phyloP scores from a whole-genome alignment of 768 basidiomycete genomes.

The Pleurotus cornucopiae region DNA sequence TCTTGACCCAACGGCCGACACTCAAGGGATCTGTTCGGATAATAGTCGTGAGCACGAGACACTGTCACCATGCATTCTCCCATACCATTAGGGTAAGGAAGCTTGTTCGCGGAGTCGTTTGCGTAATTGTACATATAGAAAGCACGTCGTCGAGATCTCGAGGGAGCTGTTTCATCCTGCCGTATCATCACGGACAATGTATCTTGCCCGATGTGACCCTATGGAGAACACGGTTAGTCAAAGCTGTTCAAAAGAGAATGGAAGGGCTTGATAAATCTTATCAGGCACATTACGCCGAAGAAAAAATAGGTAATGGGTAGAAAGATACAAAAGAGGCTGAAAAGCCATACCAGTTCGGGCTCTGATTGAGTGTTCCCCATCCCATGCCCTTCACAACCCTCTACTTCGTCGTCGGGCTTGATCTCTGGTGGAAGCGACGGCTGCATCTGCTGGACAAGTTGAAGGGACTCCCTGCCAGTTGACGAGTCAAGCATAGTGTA shows the following conservation, averaged over 20 bases:
- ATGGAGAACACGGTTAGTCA: not conserved
- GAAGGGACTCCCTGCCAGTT: constrained; percentile 6
- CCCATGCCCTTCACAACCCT: constrained; percentile 11
- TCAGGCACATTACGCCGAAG: not conserved
- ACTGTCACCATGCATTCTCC: not conserved
- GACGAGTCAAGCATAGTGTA: constrained; percentile 21
- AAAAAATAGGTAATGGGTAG: constrained; percentile 1
- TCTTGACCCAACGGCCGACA: constrained; percentile 59
- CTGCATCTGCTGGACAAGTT: constrained; percentile 10
- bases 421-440: constrained; percentile 8
- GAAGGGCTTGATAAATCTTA: constrained; percentile 4
- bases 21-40: constrained; percentile 42
- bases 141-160: constrained; percentile 53
- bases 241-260: constrained; percentile 7
- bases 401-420: constrained; percentile 10
- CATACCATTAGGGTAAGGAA: constrained; percentile 59
- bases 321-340: constrained; percentile 6
- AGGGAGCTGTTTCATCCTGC: constrained; percentile 62
- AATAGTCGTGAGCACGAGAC: constrained; percentile 6
- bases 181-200: constrained; percentile 70
- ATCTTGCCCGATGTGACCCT: constrained; percentile 75
- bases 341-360: constrained; percentile 10
- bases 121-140: constrained; percentile 37
- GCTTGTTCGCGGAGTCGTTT: constrained; percentile 41
- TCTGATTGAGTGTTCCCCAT: constrained; percentile 11